Evolutionary conservation across 2,329 filamentous ascomycete genomes (phyloP), one percentile per base, ranked within the genome.

Genomic region (Juglanconis sp.): DNA sequence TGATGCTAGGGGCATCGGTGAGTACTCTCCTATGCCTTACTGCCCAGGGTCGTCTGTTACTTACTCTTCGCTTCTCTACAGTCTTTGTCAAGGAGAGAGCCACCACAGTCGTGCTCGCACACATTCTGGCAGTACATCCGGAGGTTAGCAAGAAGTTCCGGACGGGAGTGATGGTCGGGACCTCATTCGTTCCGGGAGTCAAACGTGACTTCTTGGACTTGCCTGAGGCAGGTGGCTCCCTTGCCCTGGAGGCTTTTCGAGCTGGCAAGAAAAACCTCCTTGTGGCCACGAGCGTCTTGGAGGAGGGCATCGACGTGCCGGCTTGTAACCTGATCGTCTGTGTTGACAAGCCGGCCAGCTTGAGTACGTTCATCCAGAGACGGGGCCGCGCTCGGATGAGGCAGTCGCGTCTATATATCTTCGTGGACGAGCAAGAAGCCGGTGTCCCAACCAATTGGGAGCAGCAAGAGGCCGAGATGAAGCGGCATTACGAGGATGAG

Each of bases 381-480:
- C 79, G 81, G 5, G 81, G 81, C 7, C 74, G 82, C 38, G 81
- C 82, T 4, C 73, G 83, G 9, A 81, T 79, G 77, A 73, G 71
- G 24, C 69, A 76, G 6, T 86, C 84, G 1, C 75, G 71, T 52
- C 75, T 86, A n/a, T 68, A 82, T 11, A 66, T 86, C 5, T 70
- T 86, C 30, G 63, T 77, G 8, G 67, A 70, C 3, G 72, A 76
- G 7, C 62, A 65, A 4, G 68, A 68, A 0, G 66, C 64, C 1
- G 59, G 66, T 3, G 64, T 68, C 8, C 63, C 72, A 2, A 63
- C 71, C 3, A 78, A 82, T 32, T 96, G 91, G 89, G 76, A 84
- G 32, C 68, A 71, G 0, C 77, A 95, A 15, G 94, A 97, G 69
- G 71, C 79, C 3, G 77, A 85, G n/a, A 92, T 96, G 88, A 89